These are phyloP conservation scores for Saxophila tyrrhenica DNA, from an alignment of 495 filamentous ascomycete genomes.

Conservation along the genomic window DNA sequence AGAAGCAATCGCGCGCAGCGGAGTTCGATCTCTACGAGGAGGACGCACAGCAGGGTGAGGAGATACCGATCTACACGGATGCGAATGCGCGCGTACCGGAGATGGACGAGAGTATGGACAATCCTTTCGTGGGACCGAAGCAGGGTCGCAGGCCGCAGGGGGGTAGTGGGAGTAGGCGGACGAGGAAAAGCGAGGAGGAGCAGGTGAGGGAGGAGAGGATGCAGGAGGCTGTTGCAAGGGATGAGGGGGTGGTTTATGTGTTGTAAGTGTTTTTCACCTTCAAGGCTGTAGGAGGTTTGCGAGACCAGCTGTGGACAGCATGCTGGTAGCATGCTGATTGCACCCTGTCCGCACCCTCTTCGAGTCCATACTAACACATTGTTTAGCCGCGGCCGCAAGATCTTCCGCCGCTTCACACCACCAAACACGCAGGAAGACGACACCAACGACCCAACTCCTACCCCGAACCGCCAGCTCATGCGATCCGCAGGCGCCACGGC, in stretches of 20 bases:
- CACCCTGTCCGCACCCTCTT: neutral
- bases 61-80: constrained; percentile 81
- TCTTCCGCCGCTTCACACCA: constrained; percentile 56
- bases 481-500: constrained; percentile 25
- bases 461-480: constrained; percentile 28
- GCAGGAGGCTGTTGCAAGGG: constrained; percentile 50
- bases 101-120: constrained; percentile 50
- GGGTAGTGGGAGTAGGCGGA: neutral
- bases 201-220: constrained; percentile 35
- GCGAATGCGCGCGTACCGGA: constrained; percentile 75
- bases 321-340: neutral
- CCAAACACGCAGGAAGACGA: constrained; percentile 36
- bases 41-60: constrained; percentile 36
- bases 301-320: neutral
- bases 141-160: constrained; percentile 4
- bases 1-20: constrained; percentile 32
- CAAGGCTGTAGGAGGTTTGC: neutral
- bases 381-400: constrained; percentile 74
- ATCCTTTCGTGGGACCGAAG: constrained; percentile 54
- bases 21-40: constrained; percentile 59
- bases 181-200: neutral
- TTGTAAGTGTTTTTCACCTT: constrained; percentile 55
- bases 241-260: constrained; percentile 71
- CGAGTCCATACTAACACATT: neutral
- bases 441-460: constrained; percentile 30